Base-by-base conservation (phyloP, 768 basidiomycete genomes). In the Amanita polypyramis region DNA sequence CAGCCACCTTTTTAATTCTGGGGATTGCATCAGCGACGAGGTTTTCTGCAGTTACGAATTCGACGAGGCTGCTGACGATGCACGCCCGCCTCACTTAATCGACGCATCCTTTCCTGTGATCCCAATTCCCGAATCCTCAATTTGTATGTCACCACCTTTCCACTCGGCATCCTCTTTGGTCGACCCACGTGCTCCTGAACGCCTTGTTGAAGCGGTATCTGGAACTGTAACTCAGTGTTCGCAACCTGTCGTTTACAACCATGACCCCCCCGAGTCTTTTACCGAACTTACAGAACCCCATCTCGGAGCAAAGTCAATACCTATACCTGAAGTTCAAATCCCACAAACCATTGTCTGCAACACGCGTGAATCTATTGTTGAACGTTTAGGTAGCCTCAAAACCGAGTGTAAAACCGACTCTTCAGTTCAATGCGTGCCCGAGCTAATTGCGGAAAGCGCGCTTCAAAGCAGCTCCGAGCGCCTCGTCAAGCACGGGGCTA, bases 81-180 rank as follows among this genome's bases (percentile, higher is more conserved):
- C 20, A 10, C 39, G 7, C n/a, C 39, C 32, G 7, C 14, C 32
- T 19, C 17, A 38, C 39, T 15, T 12, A 14, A 32, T 49, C 40
- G 20, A 34, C 11, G 14, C 5, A 4, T 29, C 23, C 27, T 41
- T 32, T 49, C 47, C 47, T 7, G 30, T 23, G 12, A 7, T 49
- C 1, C 33, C 39, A 21, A 33, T 19, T 11, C n/a, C 27, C 23
- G 39, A 41, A 5, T 35, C 47, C 17, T 20, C 21, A 21, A 6
- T 17, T 35, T 41, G 14, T 14, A 23, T 35, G 30, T 41, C 39
- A 10, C 9, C 30, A 8, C 42, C 46, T 15, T 34, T 36, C 34
- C 44, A 45, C 20, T 45, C 44, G 20, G 33, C 32, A 36, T 45
- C 44, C 8, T 45, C 44, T 12, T 45, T 45, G 33, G 19, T 35